Evolutionary conservation across 768 basidiomycete genomes (phyloP).

Genomic region (Suillus spraguei): DNA sequence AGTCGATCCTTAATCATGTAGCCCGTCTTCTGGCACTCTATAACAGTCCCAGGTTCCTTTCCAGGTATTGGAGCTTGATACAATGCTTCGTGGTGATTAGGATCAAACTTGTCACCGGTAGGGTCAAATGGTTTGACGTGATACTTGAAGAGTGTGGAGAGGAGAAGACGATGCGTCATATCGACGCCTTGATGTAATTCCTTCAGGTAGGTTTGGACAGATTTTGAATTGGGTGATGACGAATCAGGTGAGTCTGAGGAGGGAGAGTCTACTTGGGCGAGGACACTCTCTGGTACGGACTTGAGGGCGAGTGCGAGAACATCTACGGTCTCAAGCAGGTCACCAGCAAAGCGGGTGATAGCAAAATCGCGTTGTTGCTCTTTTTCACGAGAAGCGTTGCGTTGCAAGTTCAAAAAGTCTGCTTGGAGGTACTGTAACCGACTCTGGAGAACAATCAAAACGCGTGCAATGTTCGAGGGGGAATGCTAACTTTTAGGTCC

Average conservation of each 20-base stretch:
- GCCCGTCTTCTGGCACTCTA: constrained; percentile 89
- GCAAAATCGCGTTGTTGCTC: constrained; percentile 93
- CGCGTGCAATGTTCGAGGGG: constrained; percentile 2
- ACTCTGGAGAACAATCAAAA: constrained; percentile 49
- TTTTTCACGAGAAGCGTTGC: constrained; percentile 89
- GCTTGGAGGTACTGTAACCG: constrained; percentile 92
- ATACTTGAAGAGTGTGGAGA: constrained; percentile 90
- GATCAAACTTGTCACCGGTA: constrained; percentile 91
- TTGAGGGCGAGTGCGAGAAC: constrained; percentile 85
- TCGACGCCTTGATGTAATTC: constrained; percentile 87
- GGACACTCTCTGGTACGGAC: constrained; percentile 62
- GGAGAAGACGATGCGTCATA: constrained; percentile 87
- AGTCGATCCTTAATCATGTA: constrained; percentile 95
- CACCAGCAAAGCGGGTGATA: constrained; percentile 87
- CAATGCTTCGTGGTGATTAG: constrained; percentile 92
- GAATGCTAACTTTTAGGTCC: constrained; percentile 74
- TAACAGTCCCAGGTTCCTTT: constrained; percentile 85
- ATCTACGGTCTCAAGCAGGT: constrained; percentile 89
- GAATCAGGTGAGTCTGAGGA: constrained; percentile 31
- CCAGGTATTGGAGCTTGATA: constrained; percentile 92
- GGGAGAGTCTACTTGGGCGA: constrained; percentile 32
- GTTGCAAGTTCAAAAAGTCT: constrained; percentile 94
- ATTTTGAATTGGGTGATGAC: constrained; percentile 46
- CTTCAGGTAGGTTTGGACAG: constrained; percentile 56
- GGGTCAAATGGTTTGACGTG: constrained; percentile 93